phyloP scores from a whole-genome alignment of 179 eudicot genomes.

The Spinacia oleracea region DNA sequence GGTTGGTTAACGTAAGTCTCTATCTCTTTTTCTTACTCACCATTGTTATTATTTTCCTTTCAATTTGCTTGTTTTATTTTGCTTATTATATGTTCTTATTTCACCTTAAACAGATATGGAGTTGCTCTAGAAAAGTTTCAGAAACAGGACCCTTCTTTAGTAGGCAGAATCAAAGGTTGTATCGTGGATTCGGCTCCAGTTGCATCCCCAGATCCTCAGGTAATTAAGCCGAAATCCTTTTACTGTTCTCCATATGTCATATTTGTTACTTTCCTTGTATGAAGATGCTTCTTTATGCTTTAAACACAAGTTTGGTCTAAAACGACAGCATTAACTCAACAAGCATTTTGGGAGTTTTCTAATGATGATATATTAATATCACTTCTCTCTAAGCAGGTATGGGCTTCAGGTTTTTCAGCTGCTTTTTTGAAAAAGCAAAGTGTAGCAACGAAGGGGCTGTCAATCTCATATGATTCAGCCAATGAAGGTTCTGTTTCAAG shows the following conservation, averaged over 20 bases:
- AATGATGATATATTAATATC: neutral
- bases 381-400: conserved; percentile 50
- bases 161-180: conserved; percentile 75
- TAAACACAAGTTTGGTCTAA: neutral
- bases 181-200: conserved; percentile 97
- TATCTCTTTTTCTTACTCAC: conserved; percentile 2
- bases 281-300: neutral
- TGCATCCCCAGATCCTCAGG: conserved; percentile 95
- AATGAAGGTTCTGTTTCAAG: conserved; percentile 31
- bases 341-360: conserved; percentile 3
- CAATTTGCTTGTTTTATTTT: conserved; percentile 9
- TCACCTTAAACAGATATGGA: conserved; percentile 62
- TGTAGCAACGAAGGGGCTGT: conserved; percentile 63
- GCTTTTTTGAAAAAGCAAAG: conserved; percentile 90
- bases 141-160: conserved; percentile 55
- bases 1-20: conserved; percentile 94
- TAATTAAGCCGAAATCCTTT: conserved; percentile 24
- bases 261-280: neutral
- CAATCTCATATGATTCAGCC: conserved; percentile 27
- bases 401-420: conserved; percentile 97
- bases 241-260: neutral
- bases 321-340: neutral
- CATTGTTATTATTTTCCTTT: neutral
- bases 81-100: neutral
- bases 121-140: conserved; percentile 79